Evolutionary conservation across 495 filamentous ascomycete genomes (phyloP).

Genomic region (Xylaria sp.): DNA sequence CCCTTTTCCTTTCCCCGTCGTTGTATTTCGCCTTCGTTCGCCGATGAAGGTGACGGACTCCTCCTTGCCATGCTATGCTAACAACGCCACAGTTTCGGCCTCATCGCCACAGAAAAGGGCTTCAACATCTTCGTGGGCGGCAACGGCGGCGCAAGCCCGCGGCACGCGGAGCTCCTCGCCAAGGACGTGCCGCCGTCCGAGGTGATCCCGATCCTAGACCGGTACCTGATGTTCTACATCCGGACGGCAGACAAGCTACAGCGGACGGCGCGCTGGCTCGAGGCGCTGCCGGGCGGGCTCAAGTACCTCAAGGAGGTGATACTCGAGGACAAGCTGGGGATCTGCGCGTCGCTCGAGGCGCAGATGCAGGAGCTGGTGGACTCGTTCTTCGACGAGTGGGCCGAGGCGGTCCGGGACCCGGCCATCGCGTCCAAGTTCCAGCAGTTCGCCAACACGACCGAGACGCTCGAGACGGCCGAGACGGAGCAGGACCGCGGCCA

Average conservation of each 20-base stretch:
- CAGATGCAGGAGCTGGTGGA: conserved; percentile 91
- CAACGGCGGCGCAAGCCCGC: conserved; percentile 89
- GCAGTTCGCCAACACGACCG: conserved; percentile 88
- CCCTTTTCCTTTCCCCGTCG: conserved; percentile 25
- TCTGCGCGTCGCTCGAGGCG: conserved; percentile 82
- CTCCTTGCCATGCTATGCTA: conserved; percentile 11
- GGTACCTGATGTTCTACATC: conserved; percentile 96
- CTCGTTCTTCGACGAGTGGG: conserved; percentile 96
- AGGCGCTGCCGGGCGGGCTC: conserved; percentile 86
- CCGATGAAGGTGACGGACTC: neutral
- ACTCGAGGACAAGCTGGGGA: conserved; percentile 87
- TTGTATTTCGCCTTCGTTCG: neutral
- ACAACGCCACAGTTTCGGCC: conserved; percentile 71
- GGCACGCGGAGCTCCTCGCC: conserved; percentile 85
- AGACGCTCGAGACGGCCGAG: conserved; percentile 74
- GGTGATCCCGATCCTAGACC: conserved; percentile 85
- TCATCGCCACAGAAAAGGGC: conserved; percentile 93
- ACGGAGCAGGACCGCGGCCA: conserved; percentile 78
- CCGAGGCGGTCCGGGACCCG: conserved; percentile 77
- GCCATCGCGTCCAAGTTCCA: conserved; percentile 74
- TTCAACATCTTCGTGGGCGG: conserved; percentile 95
- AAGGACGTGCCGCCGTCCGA: conserved; percentile 90
- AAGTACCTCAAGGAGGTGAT: conserved; percentile 84
- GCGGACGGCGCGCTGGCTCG: conserved; percentile 92
- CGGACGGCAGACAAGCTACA: conserved; percentile 95